These are phyloP conservation scores for Aureobasidium mangrovei DNA, from an alignment of 2,329 filamentous ascomycete genomes.

Conservation along the genomic window DNA sequence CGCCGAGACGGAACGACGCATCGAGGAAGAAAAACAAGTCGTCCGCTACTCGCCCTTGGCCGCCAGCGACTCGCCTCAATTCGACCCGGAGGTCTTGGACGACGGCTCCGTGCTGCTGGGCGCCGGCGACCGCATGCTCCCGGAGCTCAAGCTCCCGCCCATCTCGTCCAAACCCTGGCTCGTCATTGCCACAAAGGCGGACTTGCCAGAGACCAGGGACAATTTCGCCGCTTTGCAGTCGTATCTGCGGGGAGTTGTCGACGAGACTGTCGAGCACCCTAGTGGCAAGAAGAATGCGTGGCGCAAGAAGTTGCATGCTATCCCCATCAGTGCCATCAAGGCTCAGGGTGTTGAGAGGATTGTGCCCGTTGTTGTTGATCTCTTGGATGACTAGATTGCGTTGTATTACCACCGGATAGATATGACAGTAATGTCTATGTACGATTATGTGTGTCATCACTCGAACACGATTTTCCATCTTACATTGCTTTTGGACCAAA, in stretches of 20 bases:
- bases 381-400: constrained; percentile 45
- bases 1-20: constrained; percentile 52
- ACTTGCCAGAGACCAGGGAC: constrained; percentile 66
- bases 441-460: too few species aligned
- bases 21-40: constrained; percentile 37
- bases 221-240: constrained; percentile 63
- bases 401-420: too few species aligned
- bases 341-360: constrained; percentile 73
- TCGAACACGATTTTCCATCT: too few species aligned
- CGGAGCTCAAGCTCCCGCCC: constrained; percentile 48
- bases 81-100: constrained; percentile 9
- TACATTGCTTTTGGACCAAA: too few species aligned
- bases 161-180: constrained; percentile 97
- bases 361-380: constrained; percentile 60
- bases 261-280: constrained; percentile 59
- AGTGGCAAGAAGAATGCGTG: constrained; percentile 58
- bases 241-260: constrained; percentile 61
- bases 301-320: constrained; percentile 49
- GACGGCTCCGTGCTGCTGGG: constrained; percentile 22
- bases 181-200: constrained; percentile 87
- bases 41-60: constrained; percentile 28
- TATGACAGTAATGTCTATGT: too few species aligned
- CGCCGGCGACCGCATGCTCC: constrained; percentile 28
- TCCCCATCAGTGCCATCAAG: constrained; percentile 84
- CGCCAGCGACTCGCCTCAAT: background rate